Base-by-base conservation (phyloP, 2,329 filamentous ascomycete species). In the Ophiognomonia clavigignenti-juglandacearum region DNA sequence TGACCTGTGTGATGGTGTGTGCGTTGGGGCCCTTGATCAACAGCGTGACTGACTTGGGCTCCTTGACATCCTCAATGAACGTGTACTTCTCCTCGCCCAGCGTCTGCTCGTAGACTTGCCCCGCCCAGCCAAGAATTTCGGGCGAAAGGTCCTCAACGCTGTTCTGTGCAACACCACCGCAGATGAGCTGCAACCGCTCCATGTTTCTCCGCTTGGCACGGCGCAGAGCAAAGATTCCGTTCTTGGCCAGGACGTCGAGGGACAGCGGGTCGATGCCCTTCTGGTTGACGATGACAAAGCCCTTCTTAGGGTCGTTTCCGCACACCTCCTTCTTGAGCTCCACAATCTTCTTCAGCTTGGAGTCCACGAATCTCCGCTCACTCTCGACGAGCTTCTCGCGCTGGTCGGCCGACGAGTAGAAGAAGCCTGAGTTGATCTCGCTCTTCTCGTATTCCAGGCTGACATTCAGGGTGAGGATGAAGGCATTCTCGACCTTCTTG, bases 71-170 rank as follows among this genome's bases (percentile, higher is more conserved):
- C 70, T 98, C 93, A 52, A 98, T 79, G 64, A 98, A 98, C 6
- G 93, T 98, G 73, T 88, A 98, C 75, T 98, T 98, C 76, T 98
- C 93, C 75, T 98, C 93, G 53, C 93, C 93, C 9, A 98, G 78
- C 58, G 92, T 88, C 69, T 98, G 92, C 74, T 98, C 93, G 65
- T 98, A 97, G 48, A 98, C 93, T 40, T 88, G 80, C 45, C 93
- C 93, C 43, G 93, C 93, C 91, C 92, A 98, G 54, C 93, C 93
- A 45, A 98, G 83, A 51, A 92, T 77, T 39, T 95, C 89, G 2
- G 90, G 86, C 4, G 84, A 82, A 53, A 98, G 71, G 61, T 97
- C 93, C 34, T 98, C 93, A 5, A 96, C 92, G 59, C 88, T 96
- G 79, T 98, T 98, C 70, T 96, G 92, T 45, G 93, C 84, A 44